Conservation (phyloP, 225 moss, liverwort and hornwort species). For the Bryum argenteum region DNA sequence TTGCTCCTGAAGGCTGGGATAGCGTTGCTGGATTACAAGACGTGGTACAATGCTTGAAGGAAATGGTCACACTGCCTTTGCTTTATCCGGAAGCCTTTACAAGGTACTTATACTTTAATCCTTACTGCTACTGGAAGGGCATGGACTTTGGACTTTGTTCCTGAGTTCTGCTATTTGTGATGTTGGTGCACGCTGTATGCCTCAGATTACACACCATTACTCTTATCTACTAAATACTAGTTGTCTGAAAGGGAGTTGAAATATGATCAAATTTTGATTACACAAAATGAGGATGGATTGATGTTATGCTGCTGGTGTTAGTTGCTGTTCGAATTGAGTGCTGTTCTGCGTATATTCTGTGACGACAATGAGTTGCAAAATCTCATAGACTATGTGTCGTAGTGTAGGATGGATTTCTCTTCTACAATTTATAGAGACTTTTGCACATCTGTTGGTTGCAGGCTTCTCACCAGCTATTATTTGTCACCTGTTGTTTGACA, state of each 20-base stretch:
- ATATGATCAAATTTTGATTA: background rate
- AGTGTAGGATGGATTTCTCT: background rate
- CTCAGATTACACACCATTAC: slow-evolving; percentile 12
- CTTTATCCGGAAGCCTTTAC: slow-evolving; percentile 74
- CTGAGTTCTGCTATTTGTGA: background rate
- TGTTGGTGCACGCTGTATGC: slow-evolving; percentile 3
- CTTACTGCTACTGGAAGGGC: slow-evolving; percentile 12
- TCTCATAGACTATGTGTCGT: background rate
- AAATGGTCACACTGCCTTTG: slow-evolving; percentile 78
- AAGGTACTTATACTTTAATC: slow-evolving; percentile 33
- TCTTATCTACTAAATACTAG: slow-evolving; percentile 9
- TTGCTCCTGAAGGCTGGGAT: slow-evolving; percentile 69
- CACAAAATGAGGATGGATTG: background rate
- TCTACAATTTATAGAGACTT: slow-evolving; percentile 24
- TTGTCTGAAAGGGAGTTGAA: background rate
- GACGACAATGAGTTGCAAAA: background rate
- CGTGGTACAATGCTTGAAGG: slow-evolving; percentile 77
- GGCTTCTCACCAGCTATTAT: slow-evolving; percentile 44
- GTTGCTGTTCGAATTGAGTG: background rate
- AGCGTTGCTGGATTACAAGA: slow-evolving; percentile 79
- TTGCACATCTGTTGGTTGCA: slow-evolving; percentile 37
- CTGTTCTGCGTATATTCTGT: background rate
- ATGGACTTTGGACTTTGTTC: slow-evolving; percentile 1
- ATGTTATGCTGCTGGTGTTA: slow-evolving; percentile 9
- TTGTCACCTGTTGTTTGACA: slow-evolving; percentile 39